phyloP scores from a whole-genome alignment of 2,329 filamentous ascomycete species.

The Emydomyces testavorans region DNA sequence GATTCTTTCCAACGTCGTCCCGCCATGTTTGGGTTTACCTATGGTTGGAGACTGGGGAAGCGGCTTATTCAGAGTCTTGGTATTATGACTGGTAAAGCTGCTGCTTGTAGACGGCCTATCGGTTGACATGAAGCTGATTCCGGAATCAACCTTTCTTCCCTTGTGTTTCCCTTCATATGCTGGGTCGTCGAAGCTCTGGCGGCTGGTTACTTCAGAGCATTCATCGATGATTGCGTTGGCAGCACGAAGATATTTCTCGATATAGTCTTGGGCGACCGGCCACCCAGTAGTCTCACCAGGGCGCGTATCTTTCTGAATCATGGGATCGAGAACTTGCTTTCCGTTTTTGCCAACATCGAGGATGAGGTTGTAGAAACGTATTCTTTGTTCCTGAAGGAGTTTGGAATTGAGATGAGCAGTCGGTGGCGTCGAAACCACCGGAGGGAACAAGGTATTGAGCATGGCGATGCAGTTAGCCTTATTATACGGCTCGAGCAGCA shows the following conservation, averaged over 20 bases:
- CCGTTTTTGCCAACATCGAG: conserved; percentile 45
- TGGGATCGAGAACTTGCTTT: conserved; percentile 40
- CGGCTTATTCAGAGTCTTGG: conserved; percentile 17
- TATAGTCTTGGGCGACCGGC: conserved; percentile 37
- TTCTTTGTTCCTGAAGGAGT: conserved; percentile 47
- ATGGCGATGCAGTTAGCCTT: conserved; percentile 56
- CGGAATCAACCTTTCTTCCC: conserved; percentile 51
- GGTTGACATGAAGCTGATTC: conserved; percentile 46
- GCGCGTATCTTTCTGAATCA: conserved; percentile 44
- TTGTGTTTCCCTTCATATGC: conserved; percentile 28
- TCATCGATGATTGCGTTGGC: conserved; percentile 53
- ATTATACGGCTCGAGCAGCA: conserved; percentile 51
- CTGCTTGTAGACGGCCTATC: conserved; percentile 31
- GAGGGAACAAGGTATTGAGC: conserved; percentile 56
- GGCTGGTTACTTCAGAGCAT: conserved; percentile 41
- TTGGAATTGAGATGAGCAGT: conserved; percentile 43
- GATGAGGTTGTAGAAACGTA: conserved; percentile 53
- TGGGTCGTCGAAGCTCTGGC: conserved; percentile 28
- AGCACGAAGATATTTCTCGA: conserved; percentile 48
- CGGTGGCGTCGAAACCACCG: conserved; percentile 38
- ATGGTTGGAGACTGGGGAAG: conserved; percentile 7
- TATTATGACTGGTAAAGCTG: conserved; percentile 25
- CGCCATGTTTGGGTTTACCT: conserved; percentile 34
- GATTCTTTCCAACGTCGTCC: conserved; percentile 48
- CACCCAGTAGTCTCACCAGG: conserved; percentile 46